These are phyloP conservation scores for Crinitomyces ghanaensis DNA, from an alignment of 805 yeast genomes.

Conservation along the genomic window DNA sequence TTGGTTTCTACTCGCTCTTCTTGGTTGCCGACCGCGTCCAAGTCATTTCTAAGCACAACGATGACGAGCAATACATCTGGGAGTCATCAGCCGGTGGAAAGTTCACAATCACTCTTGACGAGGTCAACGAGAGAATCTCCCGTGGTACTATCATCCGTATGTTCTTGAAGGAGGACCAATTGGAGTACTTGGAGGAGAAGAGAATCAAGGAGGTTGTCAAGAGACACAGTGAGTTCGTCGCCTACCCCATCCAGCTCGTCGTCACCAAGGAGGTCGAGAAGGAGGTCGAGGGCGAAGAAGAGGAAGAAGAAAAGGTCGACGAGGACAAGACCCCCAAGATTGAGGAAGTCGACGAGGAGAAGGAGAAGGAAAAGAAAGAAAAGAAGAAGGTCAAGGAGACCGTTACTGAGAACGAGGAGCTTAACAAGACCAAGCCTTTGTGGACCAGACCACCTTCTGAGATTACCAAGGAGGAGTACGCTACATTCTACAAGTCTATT, in stretches of 20 bases:
- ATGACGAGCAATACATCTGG: conserved; percentile 99
- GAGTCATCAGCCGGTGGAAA: conserved; percentile 99
- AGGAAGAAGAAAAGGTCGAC: conserved; percentile 38
- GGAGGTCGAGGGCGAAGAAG: conserved; percentile 83
- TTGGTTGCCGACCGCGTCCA: conserved; percentile 98
- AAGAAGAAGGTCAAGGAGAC: conserved; percentile 84
- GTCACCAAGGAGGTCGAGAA: conserved; percentile 98
- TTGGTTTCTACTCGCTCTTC: conserved; percentile 99
- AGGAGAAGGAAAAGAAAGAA: conserved; percentile 60
- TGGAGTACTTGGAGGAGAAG: conserved; percentile 98
- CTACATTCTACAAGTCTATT: conserved; percentile 97
- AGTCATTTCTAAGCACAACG: conserved; percentile 96
- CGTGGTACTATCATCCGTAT: conserved; percentile 95
- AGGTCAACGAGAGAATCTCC: conserved; percentile 68
- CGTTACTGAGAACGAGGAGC: conserved; percentile 94
- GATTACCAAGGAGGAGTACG: conserved; percentile 95
- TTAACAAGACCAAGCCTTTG: conserved; percentile 96
- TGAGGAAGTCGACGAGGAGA: conserved; percentile 70
- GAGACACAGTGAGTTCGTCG: conserved; percentile 98
- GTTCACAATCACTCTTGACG: conserved; percentile 91
- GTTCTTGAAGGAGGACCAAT: conserved; percentile 97
- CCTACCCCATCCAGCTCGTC: conserved; percentile 97
- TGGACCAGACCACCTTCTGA: conserved; percentile 99
- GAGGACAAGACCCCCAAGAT: conserved; percentile 59
- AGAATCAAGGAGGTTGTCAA: conserved; percentile 98